phyloP scores from a whole-genome alignment of 176 grass and related monocot genomes.

The Carex pumila region DNA sequence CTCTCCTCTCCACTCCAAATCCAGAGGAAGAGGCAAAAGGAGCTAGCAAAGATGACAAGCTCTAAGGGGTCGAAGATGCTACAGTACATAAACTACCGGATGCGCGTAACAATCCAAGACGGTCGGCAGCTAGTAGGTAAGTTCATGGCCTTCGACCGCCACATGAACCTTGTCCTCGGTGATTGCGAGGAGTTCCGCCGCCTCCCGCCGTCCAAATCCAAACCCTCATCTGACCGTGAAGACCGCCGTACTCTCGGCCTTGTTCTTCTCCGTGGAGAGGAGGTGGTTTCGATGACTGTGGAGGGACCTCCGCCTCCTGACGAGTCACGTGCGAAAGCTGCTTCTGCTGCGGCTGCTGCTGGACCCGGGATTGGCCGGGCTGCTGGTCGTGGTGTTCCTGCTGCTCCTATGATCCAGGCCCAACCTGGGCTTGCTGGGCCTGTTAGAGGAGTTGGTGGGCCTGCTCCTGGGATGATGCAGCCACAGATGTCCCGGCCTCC shows the following conservation, averaged over 20 bases:
- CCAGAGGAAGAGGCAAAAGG: background rate
- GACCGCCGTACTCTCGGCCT: constrained; percentile 95
- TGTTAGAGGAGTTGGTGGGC: constrained; percentile 66
- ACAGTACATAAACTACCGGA: constrained; percentile 95
- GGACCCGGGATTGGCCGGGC: constrained; percentile 70
- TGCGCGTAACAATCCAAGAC: constrained; percentile 98
- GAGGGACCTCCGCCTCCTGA: constrained; percentile 93
- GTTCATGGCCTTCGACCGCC: constrained; percentile 99
- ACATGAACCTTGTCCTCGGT: constrained; percentile 98
- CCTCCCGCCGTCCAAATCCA: constrained; percentile 73
- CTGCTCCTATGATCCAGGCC: constrained; percentile 74
- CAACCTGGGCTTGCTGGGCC: constrained; percentile 79
- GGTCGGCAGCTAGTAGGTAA: constrained; percentile 90
- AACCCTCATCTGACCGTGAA: constrained; percentile 68
- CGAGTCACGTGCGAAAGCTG: constrained; percentile 78
- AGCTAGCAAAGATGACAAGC: constrained; percentile 47
- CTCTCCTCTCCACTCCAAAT: background rate
- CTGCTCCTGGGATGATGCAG: constrained; percentile 92
- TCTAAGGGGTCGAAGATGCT: constrained; percentile 99
- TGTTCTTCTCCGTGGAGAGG: constrained; percentile 85
- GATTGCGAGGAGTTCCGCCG: constrained; percentile 99
- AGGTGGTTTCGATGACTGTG: constrained; percentile 95
- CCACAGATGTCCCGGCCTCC: constrained; percentile 85
- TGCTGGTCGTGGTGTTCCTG: constrained; percentile 57
- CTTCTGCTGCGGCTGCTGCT: constrained; percentile 35